Conservation (phyloP, 176 grass and related monocot genomes). For the Cenchrus fungigraminus region DNA sequence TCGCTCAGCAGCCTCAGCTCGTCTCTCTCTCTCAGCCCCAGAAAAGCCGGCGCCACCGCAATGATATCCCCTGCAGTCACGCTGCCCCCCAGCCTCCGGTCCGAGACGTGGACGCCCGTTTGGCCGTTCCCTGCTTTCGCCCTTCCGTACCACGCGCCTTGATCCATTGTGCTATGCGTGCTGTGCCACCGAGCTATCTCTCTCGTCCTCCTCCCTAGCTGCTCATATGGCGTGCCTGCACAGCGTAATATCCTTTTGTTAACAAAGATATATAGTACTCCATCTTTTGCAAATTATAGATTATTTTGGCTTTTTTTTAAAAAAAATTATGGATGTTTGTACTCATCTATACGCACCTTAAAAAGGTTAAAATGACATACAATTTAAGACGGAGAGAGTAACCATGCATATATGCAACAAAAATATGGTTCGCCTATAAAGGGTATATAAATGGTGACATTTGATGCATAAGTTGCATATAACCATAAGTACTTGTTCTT, state of each 20-base stretch:
- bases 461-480: background rate
- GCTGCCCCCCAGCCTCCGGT: constrained; percentile 38
- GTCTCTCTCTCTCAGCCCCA: background rate
- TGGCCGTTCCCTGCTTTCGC: constrained; percentile 7
- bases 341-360: no score
- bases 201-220: background rate
- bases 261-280: background rate
- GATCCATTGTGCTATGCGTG: background rate
- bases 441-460: background rate
- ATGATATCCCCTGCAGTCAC: constrained; percentile 27
- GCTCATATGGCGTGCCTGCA: background rate
- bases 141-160: constrained; percentile 17
- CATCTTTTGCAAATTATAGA: no score
- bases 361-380: no score
- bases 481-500: background rate
- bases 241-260: background rate
- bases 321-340: no score
- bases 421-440: background rate
- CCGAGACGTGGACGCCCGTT: constrained; percentile 52
- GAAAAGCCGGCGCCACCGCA: constrained; percentile 48
- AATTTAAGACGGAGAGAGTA: no score
- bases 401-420: background rate
- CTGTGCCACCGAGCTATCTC: background rate
- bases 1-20: background rate
- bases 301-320: no score